Conservation (phyloP, 2,329 filamentous ascomycete genomes). For the Fusarium ramigenum region DNA sequence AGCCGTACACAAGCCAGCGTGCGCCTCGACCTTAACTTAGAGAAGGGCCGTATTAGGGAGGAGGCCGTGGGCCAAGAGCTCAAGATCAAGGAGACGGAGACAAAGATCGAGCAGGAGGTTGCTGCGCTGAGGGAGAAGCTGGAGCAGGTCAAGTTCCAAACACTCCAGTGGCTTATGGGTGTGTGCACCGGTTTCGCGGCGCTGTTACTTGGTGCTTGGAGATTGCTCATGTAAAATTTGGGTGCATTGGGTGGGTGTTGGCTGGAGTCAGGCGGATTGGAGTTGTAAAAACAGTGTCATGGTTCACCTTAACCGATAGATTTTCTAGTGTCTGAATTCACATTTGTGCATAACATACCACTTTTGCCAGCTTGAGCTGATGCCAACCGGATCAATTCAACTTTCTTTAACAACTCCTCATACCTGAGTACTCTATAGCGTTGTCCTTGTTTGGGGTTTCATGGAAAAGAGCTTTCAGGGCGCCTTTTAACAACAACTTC, state of each 20-base stretch:
- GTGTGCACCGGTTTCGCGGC: constrained; percentile 76
- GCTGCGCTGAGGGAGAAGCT: constrained; percentile 89
- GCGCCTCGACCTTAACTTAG: constrained; percentile 89
- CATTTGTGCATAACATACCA: not conserved
- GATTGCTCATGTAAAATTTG: constrained; percentile 67
- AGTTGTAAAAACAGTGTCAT: constrained; percentile 15
- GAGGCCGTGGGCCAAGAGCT: constrained; percentile 97
- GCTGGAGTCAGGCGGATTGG: not conserved
- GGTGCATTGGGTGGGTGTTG: not conserved
- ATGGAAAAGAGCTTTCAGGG: not conserved
- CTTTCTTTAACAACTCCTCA: not conserved
- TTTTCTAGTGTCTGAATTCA: constrained; percentile 31
- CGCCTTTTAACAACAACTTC: constrained; percentile 11
- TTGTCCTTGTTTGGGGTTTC: not conserved
- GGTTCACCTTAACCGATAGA: constrained; percentile 36
- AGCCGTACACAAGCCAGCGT: constrained; percentile 93
- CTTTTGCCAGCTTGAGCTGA: not conserved
- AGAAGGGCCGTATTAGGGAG: constrained; percentile 95
- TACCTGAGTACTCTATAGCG: not conserved
- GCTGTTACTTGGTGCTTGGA: constrained; percentile 74
- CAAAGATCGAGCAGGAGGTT: constrained; percentile 97
- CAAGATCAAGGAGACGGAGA: constrained; percentile 99
- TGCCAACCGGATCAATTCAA: not conserved
- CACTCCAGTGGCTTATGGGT: constrained; percentile 97
- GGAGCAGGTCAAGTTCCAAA: constrained; percentile 98